Evolutionary conservation across 257 asterid genomes (phyloP), one percentile per base, ranked within the genome.

Genomic region (Fraxinus pennsylvanica): DNA sequence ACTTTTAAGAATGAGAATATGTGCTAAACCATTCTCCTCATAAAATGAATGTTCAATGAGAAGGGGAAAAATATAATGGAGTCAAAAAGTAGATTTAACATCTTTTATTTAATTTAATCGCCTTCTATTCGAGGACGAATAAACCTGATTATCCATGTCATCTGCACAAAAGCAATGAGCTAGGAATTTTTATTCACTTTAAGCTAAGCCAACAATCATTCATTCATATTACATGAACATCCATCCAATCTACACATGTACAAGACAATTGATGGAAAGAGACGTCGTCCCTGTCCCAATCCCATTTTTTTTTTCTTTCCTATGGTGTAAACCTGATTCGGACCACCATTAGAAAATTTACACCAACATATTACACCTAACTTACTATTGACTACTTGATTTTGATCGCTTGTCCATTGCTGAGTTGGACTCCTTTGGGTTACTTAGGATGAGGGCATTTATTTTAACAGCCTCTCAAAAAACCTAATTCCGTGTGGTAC

Each of bases 391-490:
- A 79, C 36, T 75, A 77, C 69, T 77, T 82, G 43, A 80, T 68
- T 81, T 38, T 63, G 71, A 83, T 72, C 74, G 80, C 81, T 80
- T 84, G 73, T 83, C 75, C 76, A 65, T 61, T 82, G 85, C 88
- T 75, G 63, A 85, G 79, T 74, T 75, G 86, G 81, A 81, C 74
- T 65, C 84, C 85, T 81, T 76, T 77, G 88, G 93, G 87, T 88
- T 82, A 86, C 88, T 87, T 82, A 47, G 94, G 91, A 85, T 85
- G 83, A 82, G 94, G 92, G 91, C 87, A 82, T 80, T 81, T 82
- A 85, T 87, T 78, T 85, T 85, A 84, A 76, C 85, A 86, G 88
- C 89, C 96, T 83, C 95, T 86, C 84, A 80, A 79, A 87, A 74
- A 89, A 84, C 97, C 88, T 79, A 76, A 81, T 86, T 92, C 92